Evolutionary conservation across 2,329 filamentous ascomycete genomes (phyloP).

Genomic region (Fusarium cyanostomum): DNA sequence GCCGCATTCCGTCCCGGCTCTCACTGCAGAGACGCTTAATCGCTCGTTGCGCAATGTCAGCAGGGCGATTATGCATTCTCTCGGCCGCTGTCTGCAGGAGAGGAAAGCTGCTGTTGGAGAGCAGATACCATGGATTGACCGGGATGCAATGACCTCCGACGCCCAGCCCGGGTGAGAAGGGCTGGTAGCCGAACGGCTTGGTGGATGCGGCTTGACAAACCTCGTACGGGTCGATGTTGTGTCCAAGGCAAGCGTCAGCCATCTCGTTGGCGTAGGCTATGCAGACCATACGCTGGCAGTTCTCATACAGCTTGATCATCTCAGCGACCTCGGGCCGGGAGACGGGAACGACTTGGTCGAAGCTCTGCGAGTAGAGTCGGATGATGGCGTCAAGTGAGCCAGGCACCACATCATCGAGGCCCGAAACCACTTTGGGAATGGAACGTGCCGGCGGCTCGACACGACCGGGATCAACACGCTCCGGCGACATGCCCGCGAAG

Average conservation of each 20-base stretch:
- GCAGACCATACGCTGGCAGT: constrained; percentile 65
- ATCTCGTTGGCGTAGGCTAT: constrained; percentile 67
- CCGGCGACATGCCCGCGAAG: constrained; percentile 61
- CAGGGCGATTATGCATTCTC: constrained; percentile 55
- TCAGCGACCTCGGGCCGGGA: constrained; percentile 64
- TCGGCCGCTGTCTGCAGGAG: constrained; percentile 56
- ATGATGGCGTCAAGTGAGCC: constrained; percentile 56
- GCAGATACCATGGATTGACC: constrained; percentile 63
- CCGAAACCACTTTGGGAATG: constrained; percentile 65
- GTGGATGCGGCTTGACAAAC: constrained; percentile 59
- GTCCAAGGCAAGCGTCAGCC: constrained; percentile 59
- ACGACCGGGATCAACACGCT: constrained; percentile 63
- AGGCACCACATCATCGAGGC: constrained; percentile 57
- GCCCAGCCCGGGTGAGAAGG: constrained; percentile 58
- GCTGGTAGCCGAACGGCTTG: constrained; percentile 63
- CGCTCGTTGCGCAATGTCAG: constrained; percentile 49
- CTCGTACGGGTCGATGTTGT: constrained; percentile 61
- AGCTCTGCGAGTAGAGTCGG: constrained; percentile 57
- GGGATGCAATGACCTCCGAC: constrained; percentile 67
- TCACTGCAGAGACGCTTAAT: constrained; percentile 45
- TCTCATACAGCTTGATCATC: constrained; percentile 68
- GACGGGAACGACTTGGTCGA: constrained; percentile 58
- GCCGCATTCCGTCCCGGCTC: constrained; percentile 14
- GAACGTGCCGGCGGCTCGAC: constrained; percentile 49
- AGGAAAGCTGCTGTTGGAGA: constrained; percentile 59